Evolutionary conservation across 2,329 filamentous ascomycete genomes (phyloP), one percentile per base, ranked within the genome.

Genomic region (Lecanicillium sp.): DNA sequence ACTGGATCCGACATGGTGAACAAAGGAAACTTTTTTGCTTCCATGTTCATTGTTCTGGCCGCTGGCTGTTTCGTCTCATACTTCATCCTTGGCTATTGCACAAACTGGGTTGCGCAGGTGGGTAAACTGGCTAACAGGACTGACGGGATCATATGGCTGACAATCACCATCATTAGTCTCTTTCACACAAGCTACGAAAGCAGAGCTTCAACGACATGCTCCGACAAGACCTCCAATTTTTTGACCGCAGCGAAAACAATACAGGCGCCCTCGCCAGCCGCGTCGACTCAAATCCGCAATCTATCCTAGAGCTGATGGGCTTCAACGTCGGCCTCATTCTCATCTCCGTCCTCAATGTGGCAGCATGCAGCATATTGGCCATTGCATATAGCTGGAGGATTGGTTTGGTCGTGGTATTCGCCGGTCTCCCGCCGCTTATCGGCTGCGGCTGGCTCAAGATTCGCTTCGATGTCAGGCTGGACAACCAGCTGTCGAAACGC

Each of bases 11-110:
- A 44, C 4, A 59, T 64, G 55, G 51, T 51, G 5, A 43, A 54
- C 3, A 50, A 51, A 1, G 72, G 70, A 8, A 64, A 77, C 48
- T 76, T 75, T 47, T 75, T 62, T 54, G 65, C 72, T 0, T 57
- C 65, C 37, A 76, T 77, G 71, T 77, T 77, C 44, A 65, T 73
- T 32, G 59, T 74, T 2, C 47, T 72, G 28, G 69, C 71, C 3
- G 55, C 59, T 4, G 68, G 60, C 3, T 58, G 61, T n/a, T 54
- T 70, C 1, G 33, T 71, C 1, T 56, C 61, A 9, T 76, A 75
- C 46, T 62, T 62, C 33, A 33, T 47, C 8, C 46, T 65, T 27
- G 64, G 64, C 2, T 62, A 49, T 41, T 33, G 51, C 2, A 57
- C 60, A 12, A 66, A 64, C 40, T 43, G 49, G 5, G 49, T 62